These are phyloP conservation scores for Parathielavia hyrcaniae DNA, from an alignment of 495 filamentous ascomycete species.

Conservation along the genomic window DNA sequence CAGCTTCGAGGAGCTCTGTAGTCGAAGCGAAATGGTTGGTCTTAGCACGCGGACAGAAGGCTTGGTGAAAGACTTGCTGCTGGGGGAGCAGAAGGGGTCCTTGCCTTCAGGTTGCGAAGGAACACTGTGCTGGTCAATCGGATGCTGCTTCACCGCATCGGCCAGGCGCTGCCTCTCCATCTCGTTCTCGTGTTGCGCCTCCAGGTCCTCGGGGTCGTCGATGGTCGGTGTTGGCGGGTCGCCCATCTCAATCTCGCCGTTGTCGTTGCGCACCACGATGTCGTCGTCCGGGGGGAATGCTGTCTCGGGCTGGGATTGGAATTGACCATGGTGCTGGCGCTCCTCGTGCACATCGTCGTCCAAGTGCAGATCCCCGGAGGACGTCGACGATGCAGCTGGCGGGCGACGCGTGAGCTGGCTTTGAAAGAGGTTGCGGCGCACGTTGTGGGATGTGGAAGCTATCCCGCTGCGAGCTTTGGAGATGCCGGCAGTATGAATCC, in stretches of 20 bases:
- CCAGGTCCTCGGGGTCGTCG: constrained; percentile 51
- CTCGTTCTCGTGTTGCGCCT: constrained; percentile 43
- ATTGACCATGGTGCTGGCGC: constrained; percentile 5
- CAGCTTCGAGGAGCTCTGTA: constrained; percentile 63
- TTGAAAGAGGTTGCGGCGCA: constrained; percentile 71
- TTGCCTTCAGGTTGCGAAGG: constrained; percentile 63
- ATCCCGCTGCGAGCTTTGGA: constrained; percentile 11
- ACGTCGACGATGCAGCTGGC: constrained; percentile 44
- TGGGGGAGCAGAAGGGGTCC: constrained; percentile 1
- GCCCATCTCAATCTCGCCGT: constrained; percentile 65
- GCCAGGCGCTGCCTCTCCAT: constrained; percentile 44
- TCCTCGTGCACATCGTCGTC: constrained; percentile 30
- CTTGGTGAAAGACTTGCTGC: constrained; percentile 6
- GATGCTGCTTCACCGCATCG: constrained; percentile 51
- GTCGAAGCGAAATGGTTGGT: constrained; percentile 8
- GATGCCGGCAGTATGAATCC: constrained; percentile 2
- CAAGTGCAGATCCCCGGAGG: constrained; percentile 31
- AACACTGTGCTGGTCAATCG: constrained; percentile 57
- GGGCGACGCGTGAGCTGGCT: constrained; percentile 63
- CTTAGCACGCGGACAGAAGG: constrained; percentile 3
- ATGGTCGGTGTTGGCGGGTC: constrained; percentile 52
- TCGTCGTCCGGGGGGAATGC: constrained; percentile 56
- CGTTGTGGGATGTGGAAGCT: constrained; percentile 22
- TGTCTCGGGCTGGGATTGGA: background rate
- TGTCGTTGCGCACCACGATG: constrained; percentile 69